Percentiles rank a stretch among this genome's conserved stretches.
phyloP scores from a whole-genome alignment of 768 basidiomycete genomes.

The Pholiota microspora region DNA sequence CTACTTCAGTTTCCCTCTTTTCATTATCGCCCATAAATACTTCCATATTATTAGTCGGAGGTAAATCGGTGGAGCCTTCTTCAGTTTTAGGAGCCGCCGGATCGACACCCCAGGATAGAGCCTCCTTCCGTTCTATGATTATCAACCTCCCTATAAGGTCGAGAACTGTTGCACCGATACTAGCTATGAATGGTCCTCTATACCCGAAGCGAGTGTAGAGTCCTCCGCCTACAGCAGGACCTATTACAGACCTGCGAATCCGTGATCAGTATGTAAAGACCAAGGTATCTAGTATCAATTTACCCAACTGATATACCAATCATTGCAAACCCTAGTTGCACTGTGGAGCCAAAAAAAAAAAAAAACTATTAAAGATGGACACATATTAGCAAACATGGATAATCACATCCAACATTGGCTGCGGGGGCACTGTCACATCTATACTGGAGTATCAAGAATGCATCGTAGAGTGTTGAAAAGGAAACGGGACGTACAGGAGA shows the following conservation, averaged over 20 bases:
- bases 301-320: slow-evolving; percentile 56
- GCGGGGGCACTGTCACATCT: slow-evolving; percentile 60
- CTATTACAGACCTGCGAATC: slow-evolving; percentile 46
- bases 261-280: slow-evolving; percentile 5
- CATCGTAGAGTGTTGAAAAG: neutral
- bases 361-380: neutral
- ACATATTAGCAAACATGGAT: neutral
- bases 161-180: slow-evolving; percentile 40
- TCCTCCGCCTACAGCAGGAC: slow-evolving; percentile 56
- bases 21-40: neutral
- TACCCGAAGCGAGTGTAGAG: slow-evolving; percentile 56
- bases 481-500: slow-evolving; percentile 40
- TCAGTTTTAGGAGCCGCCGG: slow-evolving; percentile 23
- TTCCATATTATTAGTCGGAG: neutral
- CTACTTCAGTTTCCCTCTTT: neutral
- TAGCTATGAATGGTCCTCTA: slow-evolving; percentile 58
- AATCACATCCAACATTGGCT: slow-evolving; percentile 42
- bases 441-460: neutral
- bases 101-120: slow-evolving; percentile 46
- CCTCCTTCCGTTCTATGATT: slow-evolving; percentile 54
- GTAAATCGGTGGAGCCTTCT: neutral
- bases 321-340: slow-evolving; percentile 63
- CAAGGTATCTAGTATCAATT: neutral
- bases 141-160: slow-evolving; percentile 56
- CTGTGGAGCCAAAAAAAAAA: slow-evolving; percentile 21